A percentile compares a stretch with the other conserved stretches of the same genome.
Evolutionary conservation across 73 alveolate genomes (phyloP).

Genomic region (Paramecium caudatum): DNA sequence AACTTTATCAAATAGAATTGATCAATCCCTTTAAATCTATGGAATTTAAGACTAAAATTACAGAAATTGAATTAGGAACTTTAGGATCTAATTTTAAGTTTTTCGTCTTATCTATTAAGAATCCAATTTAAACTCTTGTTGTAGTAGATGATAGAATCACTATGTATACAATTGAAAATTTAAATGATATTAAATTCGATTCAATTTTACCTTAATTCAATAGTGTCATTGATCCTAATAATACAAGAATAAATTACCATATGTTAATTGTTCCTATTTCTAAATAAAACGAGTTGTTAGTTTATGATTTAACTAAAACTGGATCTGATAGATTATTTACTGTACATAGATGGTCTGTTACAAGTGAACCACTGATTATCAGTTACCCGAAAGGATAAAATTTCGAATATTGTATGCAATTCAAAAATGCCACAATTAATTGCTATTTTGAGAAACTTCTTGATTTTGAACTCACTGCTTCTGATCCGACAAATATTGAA

Average conservation of each 20-base stretch:
- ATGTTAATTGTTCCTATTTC: constrained; percentile 39
- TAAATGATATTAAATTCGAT: constrained; percentile 17
- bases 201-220: not conserved
- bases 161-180: constrained; percentile 6
- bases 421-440: not conserved
- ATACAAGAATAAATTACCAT: not conserved
- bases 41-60: not conserved
- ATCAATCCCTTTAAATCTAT: not conserved
- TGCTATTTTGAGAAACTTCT: constrained; percentile 44
- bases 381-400: not conserved
- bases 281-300: not conserved
- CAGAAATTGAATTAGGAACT: constrained; percentile 25
- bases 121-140: not conserved
- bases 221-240: not conserved
- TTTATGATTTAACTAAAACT: constrained; percentile 49
- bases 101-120: not conserved
- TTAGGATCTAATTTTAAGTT: not conserved
- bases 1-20: constrained; percentile 14
- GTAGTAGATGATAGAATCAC: constrained; percentile 41
- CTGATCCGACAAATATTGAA: constrained; percentile 48
- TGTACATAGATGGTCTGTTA: not conserved
- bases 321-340: constrained; percentile 54
- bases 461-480: constrained; percentile 4
- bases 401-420: not conserved
- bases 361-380: not conserved